A percentile compares a stretch with the other conserved stretches of the same genome.
Evolutionary conservation across 306 rosid genomes (phyloP).

Genomic region (Lathyrus sativus): DNA sequence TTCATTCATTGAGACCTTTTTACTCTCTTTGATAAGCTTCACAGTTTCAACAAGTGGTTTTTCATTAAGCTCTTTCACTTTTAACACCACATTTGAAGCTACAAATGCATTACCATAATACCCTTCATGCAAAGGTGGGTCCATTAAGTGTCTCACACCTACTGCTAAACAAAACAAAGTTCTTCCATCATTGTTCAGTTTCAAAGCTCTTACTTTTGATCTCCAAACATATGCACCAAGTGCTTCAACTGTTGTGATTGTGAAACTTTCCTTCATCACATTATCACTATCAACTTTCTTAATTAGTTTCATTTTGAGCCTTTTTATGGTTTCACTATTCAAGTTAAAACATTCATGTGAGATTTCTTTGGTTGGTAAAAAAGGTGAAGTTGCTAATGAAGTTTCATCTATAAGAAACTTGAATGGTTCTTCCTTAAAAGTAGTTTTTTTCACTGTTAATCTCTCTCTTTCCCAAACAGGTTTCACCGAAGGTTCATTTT

Average conservation of each 20-base stretch:
- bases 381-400: conserved; percentile 49
- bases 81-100: conserved; percentile 34
- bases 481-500: conserved; percentile 50
- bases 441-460: conserved; percentile 31
- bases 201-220: conserved; percentile 51
- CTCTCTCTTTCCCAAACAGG: conserved; percentile 64
- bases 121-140: conserved; percentile 58
- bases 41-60: conserved; percentile 45
- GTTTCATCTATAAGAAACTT: conserved; percentile 28
- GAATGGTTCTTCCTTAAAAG: conserved; percentile 35
- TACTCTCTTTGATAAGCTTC: conserved; percentile 55
- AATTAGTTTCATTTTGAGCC: conserved; percentile 45
- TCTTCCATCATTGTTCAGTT: conserved; percentile 45
- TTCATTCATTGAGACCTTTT: conserved; percentile 28
- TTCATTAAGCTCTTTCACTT: conserved; percentile 52
- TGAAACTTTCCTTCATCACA: conserved; percentile 36
- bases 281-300: conserved; percentile 13
- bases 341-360: conserved; percentile 42
- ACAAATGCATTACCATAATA: conserved; percentile 66
- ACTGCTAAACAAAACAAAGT: conserved; percentile 46
- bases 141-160: conserved; percentile 47
- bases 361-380: conserved; percentile 46
- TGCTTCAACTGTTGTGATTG: conserved; percentile 57
- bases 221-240: conserved; percentile 64
- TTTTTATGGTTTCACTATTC: conserved; percentile 39